phyloP scores from a whole-genome alignment of 176 grass and related monocot genomes.

The Aegilops longissima region DNA sequence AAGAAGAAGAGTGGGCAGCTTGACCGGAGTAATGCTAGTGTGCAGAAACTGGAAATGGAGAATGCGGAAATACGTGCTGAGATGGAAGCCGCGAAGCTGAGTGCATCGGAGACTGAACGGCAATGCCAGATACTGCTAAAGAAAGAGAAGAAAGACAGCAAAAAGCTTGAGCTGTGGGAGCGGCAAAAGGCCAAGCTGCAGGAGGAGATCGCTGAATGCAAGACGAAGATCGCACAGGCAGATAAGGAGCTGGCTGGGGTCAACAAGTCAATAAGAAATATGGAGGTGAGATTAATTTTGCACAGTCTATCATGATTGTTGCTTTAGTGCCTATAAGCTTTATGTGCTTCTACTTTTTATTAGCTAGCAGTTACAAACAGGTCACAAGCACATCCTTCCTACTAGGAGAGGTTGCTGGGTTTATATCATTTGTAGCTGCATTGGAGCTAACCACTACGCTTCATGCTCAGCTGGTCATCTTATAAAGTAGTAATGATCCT shows the following conservation, averaged over 20 bases:
- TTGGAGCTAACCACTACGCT: neutral
- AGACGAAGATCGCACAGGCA: constrained; percentile 45
- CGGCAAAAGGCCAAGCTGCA: constrained; percentile 68
- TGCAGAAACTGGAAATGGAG: constrained; percentile 79
- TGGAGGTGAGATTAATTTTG: constrained; percentile 58
- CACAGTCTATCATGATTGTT: neutral
- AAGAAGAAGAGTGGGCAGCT: constrained; percentile 93
- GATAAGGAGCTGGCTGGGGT: constrained; percentile 60
- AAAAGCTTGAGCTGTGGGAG: constrained; percentile 69
- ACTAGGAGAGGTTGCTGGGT: constrained; percentile 15
- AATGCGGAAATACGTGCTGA: constrained; percentile 97
- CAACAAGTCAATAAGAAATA: constrained; percentile 49
- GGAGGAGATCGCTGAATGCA: constrained; percentile 53
- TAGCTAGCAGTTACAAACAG: neutral
- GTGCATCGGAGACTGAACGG: constrained; percentile 76
- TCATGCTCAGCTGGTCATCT: neutral
- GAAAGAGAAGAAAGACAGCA: constrained; percentile 79
- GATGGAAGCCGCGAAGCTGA: constrained; percentile 91
- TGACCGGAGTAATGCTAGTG: constrained; percentile 68
- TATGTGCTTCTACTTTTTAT: constrained; percentile 27
- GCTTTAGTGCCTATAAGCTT: neutral
- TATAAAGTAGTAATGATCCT: neutral
- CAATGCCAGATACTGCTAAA: constrained; percentile 56
- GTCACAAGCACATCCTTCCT: neutral
- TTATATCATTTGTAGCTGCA: constrained; percentile 12